Base-by-base conservation (phyloP, 352 stramenopile species). In the Pythium phragmiticola region DNA sequence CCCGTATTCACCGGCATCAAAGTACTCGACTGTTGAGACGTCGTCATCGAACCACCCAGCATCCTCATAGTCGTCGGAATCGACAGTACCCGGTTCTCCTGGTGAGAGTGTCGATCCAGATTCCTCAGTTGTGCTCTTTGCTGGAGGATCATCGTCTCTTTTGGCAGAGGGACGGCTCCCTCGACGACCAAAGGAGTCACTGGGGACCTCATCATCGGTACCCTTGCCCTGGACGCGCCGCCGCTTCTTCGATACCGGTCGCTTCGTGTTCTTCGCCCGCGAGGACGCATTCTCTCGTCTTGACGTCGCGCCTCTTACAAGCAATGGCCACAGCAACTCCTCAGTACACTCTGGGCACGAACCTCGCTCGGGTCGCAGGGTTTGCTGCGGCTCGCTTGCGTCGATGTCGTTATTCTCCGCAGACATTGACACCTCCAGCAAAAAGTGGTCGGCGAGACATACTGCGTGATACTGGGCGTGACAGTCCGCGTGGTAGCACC, bases 381-480 rank as follows among this genome's bases (percentile, higher is more conserved):
- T 37, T 34, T n/a, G 28, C 14, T n/a, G 28, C 14, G 42, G 5
- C 4, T 57, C 26, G 26, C n/a, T 43, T 3, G 36, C 52, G 9
- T n/a, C 19, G 12, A 45, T 13, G 28, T 12, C 57, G 7, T 41
- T 36, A 17, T 26, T 30, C 14, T 56, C 57, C 26, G 9, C 21
- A 33, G 12, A 37, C 2, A 58, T 34, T 3, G 70, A 68, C 17
- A 33, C 65, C 41, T 71, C 67, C 6, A 76, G 73, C 16, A 68
- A 54, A 30, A 90, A 90, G 63, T 88, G 77, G 52, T 88, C 80
- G 13, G 50, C 64, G 11, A 89, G 64, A 54, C 82, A 90, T 17
- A 71, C 23, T 5, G 65, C 56, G 61, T 90, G 82, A 34, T 65
- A 82, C 26, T 63, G 63, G 63, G 83, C 77, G 9, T 41, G n/a